Evolutionary conservation across 768 basidiomycete species (phyloP).

Genomic region (Rhizopogon vinicolor): DNA sequence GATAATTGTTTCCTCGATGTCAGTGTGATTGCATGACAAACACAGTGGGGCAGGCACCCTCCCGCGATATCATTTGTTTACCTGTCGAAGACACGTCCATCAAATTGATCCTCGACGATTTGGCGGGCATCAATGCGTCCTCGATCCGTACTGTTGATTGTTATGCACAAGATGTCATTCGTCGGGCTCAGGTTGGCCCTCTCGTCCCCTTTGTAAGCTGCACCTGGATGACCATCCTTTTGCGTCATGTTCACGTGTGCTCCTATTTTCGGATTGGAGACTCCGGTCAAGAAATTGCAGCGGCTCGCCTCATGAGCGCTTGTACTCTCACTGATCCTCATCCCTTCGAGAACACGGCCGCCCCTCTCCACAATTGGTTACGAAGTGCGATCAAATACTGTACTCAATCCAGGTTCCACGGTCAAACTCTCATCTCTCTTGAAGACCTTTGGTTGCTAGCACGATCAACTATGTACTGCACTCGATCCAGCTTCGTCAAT

Average conservation of each 20-base stretch:
- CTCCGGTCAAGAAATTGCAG: not conserved
- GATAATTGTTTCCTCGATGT: not conserved
- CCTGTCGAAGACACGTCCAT: too few species aligned
- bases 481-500: not conserved
- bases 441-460: not conserved
- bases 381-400: too few species aligned
- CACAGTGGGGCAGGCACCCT: not conserved
- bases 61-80: not conserved
- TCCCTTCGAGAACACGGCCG: not conserved
- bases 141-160: not conserved
- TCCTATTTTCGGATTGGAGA: not conserved
- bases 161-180: too few species aligned
- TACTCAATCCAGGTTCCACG: too few species aligned
- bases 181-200: not conserved
- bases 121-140: not conserved
- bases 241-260: too few species aligned
- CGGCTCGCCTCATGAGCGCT: not conserved
- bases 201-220: not conserved
- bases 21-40: not conserved
- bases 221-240: not conserved
- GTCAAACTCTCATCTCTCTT: too few species aligned
- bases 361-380: not conserved
- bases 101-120: not conserved
- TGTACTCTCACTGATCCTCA: not conserved
- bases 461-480: not conserved